These are phyloP conservation scores for Aspergillus aculeatinus DNA, from an alignment of 2,329 filamentous ascomycete species.

Conservation along the genomic window DNA sequence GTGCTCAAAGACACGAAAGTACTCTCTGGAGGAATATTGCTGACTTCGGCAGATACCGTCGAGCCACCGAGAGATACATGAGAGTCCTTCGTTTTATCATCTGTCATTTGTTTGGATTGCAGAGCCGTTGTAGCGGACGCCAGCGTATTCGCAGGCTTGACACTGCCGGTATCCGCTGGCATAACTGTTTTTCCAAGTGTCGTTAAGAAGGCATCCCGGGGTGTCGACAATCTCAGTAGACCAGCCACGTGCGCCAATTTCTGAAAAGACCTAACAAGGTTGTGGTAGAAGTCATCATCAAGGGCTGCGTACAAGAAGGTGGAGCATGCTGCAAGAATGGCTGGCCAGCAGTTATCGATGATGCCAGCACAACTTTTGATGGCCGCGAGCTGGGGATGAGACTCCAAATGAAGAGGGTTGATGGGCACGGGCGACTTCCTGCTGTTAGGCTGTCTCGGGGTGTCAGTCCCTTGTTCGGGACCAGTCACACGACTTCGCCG, in stretches of 20 bases:
- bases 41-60: constrained; percentile 27
- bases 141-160: constrained; percentile 21
- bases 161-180: constrained; percentile 63
- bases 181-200: constrained; percentile 91
- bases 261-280: constrained; percentile 87
- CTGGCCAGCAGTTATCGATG: constrained; percentile 92
- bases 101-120: constrained; percentile 22
- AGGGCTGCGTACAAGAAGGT: constrained; percentile 91
- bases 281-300: constrained; percentile 91
- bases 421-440: constrained; percentile 55
- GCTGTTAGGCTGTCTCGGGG: constrained; percentile 25
- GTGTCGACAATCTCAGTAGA: constrained; percentile 76
- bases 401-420: constrained; percentile 75
- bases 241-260: constrained; percentile 94
- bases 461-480: constrained; percentile 39
- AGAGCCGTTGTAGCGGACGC: constrained; percentile 18
- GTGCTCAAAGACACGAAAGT: constrained; percentile 67
- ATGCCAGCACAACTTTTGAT: constrained; percentile 77
- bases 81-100: constrained; percentile 33
- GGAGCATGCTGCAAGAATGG: constrained; percentile 88
- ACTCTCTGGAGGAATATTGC: constrained; percentile 40
- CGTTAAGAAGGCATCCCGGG: constrained; percentile 90
- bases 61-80: constrained; percentile 28
- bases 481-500: constrained; percentile 39
- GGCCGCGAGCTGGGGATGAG: constrained; percentile 68